Evolutionary conservation across 179 eudicot species (phyloP).

Genomic region (Patellifolia procumbens): DNA sequence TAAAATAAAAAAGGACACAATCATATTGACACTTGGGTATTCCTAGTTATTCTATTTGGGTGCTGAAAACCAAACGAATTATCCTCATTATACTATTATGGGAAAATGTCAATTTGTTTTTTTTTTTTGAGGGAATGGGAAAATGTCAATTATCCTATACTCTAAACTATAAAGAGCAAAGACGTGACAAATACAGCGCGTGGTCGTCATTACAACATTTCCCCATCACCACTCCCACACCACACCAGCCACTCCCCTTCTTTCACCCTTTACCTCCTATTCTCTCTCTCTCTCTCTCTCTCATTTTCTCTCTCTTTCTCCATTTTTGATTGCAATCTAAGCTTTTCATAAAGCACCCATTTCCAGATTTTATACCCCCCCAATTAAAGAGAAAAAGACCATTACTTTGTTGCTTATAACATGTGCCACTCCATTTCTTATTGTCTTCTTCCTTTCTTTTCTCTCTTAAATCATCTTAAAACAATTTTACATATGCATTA

Average conservation of each 20-base stretch:
- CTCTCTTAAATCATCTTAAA: too few relatives aligned
- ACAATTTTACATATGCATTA: too few relatives aligned
- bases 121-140: too few relatives aligned
- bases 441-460: constrained; percentile 22
- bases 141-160: constrained; percentile 1
- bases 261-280: constrained; percentile 27
- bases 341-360: constrained; percentile 23
- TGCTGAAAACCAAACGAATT: not conserved
- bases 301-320: not conserved
- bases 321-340: constrained; percentile 14
- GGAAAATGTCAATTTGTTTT: not conserved
- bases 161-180: not conserved
- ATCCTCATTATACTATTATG: not conserved
- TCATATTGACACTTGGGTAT: too few relatives aligned
- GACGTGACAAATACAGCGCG: constrained; percentile 26
- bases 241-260: constrained; percentile 10
- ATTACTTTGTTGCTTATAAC: constrained; percentile 35
- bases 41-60: not conserved
- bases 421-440: constrained; percentile 31
- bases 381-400: too few relatives aligned
- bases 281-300: constrained; percentile 12
- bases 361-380: not conserved
- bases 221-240: constrained; percentile 11
- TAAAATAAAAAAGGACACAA: too few relatives aligned
- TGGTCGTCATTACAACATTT: constrained; percentile 15